Conservation (phyloP, 345 rosid genomes). For the Xanthoceras sorbifolium region DNA sequence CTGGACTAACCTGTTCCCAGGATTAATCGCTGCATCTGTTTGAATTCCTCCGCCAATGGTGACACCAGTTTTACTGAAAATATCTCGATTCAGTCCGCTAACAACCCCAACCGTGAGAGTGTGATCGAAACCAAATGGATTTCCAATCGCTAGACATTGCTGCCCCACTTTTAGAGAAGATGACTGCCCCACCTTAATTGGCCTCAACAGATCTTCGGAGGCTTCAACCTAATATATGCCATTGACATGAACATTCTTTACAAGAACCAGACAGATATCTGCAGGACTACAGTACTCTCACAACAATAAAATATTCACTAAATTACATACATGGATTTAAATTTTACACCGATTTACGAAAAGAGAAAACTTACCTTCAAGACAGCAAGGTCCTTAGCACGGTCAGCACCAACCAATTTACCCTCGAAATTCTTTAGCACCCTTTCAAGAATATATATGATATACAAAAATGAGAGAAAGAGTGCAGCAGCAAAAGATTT, state of each 20-base stretch:
- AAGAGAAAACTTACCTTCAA: constrained; percentile 50
- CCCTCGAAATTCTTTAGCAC: constrained; percentile 95
- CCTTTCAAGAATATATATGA: constrained; percentile 40
- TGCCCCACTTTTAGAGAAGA: constrained; percentile 85
- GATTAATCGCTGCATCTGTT: constrained; percentile 99
- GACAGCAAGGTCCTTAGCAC: constrained; percentile 92
- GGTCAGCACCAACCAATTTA: constrained; percentile 85
- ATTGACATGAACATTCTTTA: constrained; percentile 10
- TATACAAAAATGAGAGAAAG: constrained; percentile 15
- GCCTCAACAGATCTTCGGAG: constrained; percentile 68
- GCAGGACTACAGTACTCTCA: background rate
- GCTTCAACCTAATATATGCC: constrained; percentile 71
- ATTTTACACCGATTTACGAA: background rate
- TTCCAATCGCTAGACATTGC: constrained; percentile 92
- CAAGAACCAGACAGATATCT: background rate
- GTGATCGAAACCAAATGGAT: constrained; percentile 97
- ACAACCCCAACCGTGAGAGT: constrained; percentile 93
- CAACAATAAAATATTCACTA: background rate
- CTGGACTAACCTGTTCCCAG: constrained; percentile 77
- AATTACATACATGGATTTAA: background rate
- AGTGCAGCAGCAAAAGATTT: constrained; percentile 13
- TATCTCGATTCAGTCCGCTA: constrained; percentile 91
- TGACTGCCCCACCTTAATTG: constrained; percentile 77
- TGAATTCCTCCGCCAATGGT: constrained; percentile 95
- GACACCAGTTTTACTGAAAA: constrained; percentile 88